These are phyloP conservation scores for Periglandula ipomoeae DNA, from an alignment of 2,329 filamentous ascomycete genomes.

Conservation along the genomic window DNA sequence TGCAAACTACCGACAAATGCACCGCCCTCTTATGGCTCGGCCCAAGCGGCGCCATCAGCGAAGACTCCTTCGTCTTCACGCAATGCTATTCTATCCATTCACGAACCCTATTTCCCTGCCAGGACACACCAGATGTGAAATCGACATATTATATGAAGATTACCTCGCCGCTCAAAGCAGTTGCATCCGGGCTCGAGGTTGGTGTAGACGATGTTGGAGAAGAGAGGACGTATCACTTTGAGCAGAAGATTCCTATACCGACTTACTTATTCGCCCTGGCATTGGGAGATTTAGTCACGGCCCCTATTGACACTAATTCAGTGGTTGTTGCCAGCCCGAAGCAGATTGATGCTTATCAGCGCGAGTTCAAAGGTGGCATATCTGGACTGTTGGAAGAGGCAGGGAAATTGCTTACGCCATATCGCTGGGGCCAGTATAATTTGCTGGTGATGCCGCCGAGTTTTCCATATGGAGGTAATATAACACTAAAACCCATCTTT, in stretches of 20 bases:
- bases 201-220: constrained; percentile 33
- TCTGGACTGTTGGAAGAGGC: constrained; percentile 86
- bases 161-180: constrained; percentile 76
- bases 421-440: constrained; percentile 93
- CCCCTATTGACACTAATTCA: constrained; percentile 81
- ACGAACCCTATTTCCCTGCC: constrained; percentile 88
- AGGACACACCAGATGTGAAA: constrained; percentile 96
- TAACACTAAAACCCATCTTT: no score
- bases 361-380: constrained; percentile 85
- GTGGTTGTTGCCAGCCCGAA: constrained; percentile 82
- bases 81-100: constrained; percentile 97
- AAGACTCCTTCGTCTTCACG: constrained; percentile 95
- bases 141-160: constrained; percentile 89
- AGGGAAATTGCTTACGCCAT: constrained; percentile 74
- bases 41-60: constrained; percentile 86
- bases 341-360: constrained; percentile 72
- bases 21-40: constrained; percentile 94
- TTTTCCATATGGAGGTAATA: constrained; percentile 77
- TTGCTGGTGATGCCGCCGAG: constrained; percentile 82
- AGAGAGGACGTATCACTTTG: constrained; percentile 68
- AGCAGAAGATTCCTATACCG: constrained; percentile 87
- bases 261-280: constrained; percentile 90
- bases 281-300: constrained; percentile 72
- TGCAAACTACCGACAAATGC: constrained; percentile 79
- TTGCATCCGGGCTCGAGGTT: constrained; percentile 71